A percentile compares a stretch with the other conserved stretches of the same genome.
phyloP scores from a whole-genome alignment of 73 alveolate genomes.

The Paramecium tetraurelia region DNA sequence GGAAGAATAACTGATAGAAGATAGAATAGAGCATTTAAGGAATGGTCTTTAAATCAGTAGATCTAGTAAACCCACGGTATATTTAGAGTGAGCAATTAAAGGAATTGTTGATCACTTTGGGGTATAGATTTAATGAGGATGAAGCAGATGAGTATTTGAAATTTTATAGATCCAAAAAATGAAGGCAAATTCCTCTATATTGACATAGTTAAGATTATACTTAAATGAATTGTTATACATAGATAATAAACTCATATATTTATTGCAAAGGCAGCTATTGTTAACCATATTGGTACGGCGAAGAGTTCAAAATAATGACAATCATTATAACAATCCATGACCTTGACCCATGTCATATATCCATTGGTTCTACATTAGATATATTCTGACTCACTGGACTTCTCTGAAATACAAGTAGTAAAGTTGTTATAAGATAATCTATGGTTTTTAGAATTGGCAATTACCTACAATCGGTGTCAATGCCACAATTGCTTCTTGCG shows the following conservation, averaged over 20 bases:
- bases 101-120: slow-evolving; percentile 40
- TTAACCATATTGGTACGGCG: neutral
- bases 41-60: slow-evolving; percentile 11
- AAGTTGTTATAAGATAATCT: slow-evolving; percentile 35
- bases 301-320: slow-evolving; percentile 12
- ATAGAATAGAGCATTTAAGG: neutral
- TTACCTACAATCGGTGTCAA: slow-evolving; percentile 40
- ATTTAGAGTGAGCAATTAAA: neutral
- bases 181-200: slow-evolving; percentile 43
- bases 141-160: slow-evolving; percentile 52
- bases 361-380: slow-evolving; percentile 38
- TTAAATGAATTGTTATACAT: neutral
- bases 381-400: neutral
- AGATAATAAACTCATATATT: neutral
- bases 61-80: slow-evolving; percentile 31
- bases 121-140: slow-evolving; percentile 26
- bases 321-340: slow-evolving; percentile 43
- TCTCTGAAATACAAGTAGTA: neutral
- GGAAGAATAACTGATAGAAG: slow-evolving; percentile 35
- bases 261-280: neutral
- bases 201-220: slow-evolving; percentile 37
- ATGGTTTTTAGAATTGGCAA: neutral
- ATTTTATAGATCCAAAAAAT: slow-evolving; percentile 47
- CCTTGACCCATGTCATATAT: slow-evolving; percentile 29
- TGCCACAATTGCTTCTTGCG: slow-evolving; percentile 20